Evolutionary conservation across 495 filamentous ascomycete species (phyloP).

Genomic region (Letharia columbiana): DNA sequence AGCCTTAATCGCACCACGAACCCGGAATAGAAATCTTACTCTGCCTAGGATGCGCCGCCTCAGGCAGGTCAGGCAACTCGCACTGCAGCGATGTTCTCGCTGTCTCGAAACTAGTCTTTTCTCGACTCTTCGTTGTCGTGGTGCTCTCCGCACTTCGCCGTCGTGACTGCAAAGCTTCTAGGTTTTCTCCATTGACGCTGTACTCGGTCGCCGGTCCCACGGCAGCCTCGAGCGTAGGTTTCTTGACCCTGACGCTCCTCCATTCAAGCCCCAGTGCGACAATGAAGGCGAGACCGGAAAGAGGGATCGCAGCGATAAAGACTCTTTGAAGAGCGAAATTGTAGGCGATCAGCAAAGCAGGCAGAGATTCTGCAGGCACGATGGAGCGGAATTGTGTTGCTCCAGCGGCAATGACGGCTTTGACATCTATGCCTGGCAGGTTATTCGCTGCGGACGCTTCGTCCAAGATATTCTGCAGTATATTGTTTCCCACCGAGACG

Average conservation of each 20-base stretch:
- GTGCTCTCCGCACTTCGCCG: conserved; percentile 15
- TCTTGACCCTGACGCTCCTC: conserved; percentile 50
- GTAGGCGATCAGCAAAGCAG: conserved; percentile 48
- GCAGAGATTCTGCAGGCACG: conserved; percentile 37
- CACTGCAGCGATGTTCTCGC: conserved; percentile 14
- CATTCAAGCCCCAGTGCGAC: conserved; percentile 50
- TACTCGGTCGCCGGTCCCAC: conserved; percentile 17
- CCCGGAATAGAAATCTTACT: conserved; percentile 18
- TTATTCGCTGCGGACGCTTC: conserved; percentile 35
- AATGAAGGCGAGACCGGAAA: conserved; percentile 47
- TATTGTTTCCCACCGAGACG: conserved; percentile 55
- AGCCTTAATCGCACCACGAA: conserved; percentile 9
- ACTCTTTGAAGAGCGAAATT: conserved; percentile 49
- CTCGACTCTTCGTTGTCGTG: conserved; percentile 4
- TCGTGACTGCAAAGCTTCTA: conserved; percentile 7
- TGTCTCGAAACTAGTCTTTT: conserved; percentile 19
- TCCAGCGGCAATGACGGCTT: conserved; percentile 43
- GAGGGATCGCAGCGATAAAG: conserved; percentile 51
- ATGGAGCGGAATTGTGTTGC: conserved; percentile 46
- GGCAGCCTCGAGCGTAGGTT: conserved; percentile 16
- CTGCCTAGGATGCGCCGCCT: background rate
- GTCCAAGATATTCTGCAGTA: conserved; percentile 55
- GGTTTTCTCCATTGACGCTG: conserved; percentile 3
- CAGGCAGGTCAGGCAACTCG: background rate
- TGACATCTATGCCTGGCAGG: conserved; percentile 40